Evolutionary conservation across 2,329 filamentous ascomycete genomes (phyloP), one percentile per base, ranked within the genome.

Genomic region (Alternaria sp.): DNA sequence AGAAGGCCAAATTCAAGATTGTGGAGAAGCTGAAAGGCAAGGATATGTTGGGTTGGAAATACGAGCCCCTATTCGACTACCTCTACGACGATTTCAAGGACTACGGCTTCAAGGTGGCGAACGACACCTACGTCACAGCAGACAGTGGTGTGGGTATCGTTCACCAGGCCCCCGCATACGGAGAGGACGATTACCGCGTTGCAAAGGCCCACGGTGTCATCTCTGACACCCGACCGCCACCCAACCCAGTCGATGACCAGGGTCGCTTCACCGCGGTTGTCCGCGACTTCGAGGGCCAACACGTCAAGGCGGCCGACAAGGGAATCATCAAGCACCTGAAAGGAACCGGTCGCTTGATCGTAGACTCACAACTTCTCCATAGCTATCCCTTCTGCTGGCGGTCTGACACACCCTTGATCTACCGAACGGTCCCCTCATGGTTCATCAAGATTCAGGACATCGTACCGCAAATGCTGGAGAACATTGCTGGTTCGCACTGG

Each of bases 81-180:
- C 95, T 96, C 80, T 91, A 91, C 72, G 91, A 96, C 11, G 88
- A 95, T 49, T 97, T 96, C 85, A 92, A 95, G 81, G 92, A 96
- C 60, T 80, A 88, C 63, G 93, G 89, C 5, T 97, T 97, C 85
- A 88, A 86, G 71, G 91, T 97, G 5, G 78, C 97, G 67, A 93
- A 92, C 70, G 95, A 91, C 40, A 89, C 86, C 7, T 97, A 97
- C 75, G 94, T 97, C 61, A 96, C 92, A 25, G 89, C 91, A 28
- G 93, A 96, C 63, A 93, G 93, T 74, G 95, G 95, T 89, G 93
- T 93, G 32, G 95, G 95, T 75, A 91, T 98, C 66, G 95, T 98
- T 47, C 95, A 98, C 80, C 93, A 97, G 80, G 88, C 95, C 5
- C 95, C 95, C 3, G 93, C 93, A 1, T 97, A 95, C 76, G 95